phyloP scores from a whole-genome alignment of 2,329 filamentous ascomycete species.

The Colletotrichum sp. region DNA sequence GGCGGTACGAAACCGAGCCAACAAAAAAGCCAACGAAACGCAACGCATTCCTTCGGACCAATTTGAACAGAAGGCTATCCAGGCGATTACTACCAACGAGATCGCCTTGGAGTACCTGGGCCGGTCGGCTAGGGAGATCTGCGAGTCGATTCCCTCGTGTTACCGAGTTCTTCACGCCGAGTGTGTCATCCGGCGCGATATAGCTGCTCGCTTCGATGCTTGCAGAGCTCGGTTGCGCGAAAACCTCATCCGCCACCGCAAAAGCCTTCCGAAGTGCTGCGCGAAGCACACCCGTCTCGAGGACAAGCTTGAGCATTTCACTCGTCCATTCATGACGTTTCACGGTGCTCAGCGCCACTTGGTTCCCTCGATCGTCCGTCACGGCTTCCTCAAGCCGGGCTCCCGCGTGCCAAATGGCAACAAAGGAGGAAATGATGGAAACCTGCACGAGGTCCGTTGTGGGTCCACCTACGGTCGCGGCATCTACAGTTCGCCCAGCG shows the following conservation, averaged over 20 bases:
- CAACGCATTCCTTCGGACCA: constrained; percentile 14
- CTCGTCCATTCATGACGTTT: constrained; percentile 40
- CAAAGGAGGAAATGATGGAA: background rate
- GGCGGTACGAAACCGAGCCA: constrained; percentile 1
- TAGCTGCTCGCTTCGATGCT: constrained; percentile 33
- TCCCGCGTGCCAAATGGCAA: constrained; percentile 21
- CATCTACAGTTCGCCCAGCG: constrained; percentile 48
- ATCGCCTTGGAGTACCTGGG: constrained; percentile 34
- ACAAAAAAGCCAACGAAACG: background rate
- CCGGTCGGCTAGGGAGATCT: constrained; percentile 36
- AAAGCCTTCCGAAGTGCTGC: background rate
- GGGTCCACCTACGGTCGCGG: constrained; percentile 45
- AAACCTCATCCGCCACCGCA: constrained; percentile 22
- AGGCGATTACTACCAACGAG: constrained; percentile 22
- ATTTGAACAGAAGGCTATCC: background rate
- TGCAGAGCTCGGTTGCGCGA: constrained; percentile 30
- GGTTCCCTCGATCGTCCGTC: constrained; percentile 46
- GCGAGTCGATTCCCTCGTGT: constrained; percentile 29
- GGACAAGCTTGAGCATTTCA: constrained; percentile 39
- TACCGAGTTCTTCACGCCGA: constrained; percentile 45
- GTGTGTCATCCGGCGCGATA: constrained; percentile 37
- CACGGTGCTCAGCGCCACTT: constrained; percentile 41
- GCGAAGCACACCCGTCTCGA: constrained; percentile 24
- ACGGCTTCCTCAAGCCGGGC: constrained; percentile 45
- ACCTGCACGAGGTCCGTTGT: constrained; percentile 31